Evolutionary conservation across 2,329 filamentous ascomycete genomes (phyloP), one percentile per base, ranked within the genome.

Genomic region (Davidsoniella eucalypti): DNA sequence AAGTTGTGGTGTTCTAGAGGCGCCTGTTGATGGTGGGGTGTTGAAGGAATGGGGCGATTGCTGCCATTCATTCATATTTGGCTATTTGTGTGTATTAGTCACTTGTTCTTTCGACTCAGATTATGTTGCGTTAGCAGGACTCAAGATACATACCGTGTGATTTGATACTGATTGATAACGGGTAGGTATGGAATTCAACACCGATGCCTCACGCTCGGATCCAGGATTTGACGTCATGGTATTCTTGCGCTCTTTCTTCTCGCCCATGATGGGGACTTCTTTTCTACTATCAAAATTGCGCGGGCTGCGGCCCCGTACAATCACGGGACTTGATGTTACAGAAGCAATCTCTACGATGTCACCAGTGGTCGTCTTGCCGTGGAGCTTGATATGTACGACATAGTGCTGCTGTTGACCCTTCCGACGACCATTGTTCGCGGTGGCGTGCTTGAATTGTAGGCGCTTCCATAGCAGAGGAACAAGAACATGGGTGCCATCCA

Each of bases 321-420:
- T 94, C 52, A 96, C 87, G n/a, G 90, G 84, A 0, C 87, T 87
- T 1, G 87, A 94, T 57, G 84, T 82, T 12, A 93, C 82, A 63
- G 95, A 87, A 55, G 85, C 85, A 55, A 96, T 79, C 55, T 75
- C 76, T 50, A 82, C 70, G 21, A 80, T 76, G 9, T 83, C 87
- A 1, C 84, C 70, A 1, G 66, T 66, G 48, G 74, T 69, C n/a
- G 86, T 69, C 49, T 84, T 90, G 17, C 84, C 87, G 37, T 92
- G 69, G 8, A 95, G 73, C 63, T 82, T 87, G 52, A 96, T 79
- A 54, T 86, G 81, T 44, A 96, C 84, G 1, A 93, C 75, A 61
- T 95, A 96, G 63, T 95, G 88, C 63, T 96, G 90, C 62, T 96
- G 90, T 44, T 95, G 69, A 56, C 94, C 90, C 65, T 95, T 95